phyloP scores from a whole-genome alignment of 1,284 basidiomycete genomes.

The Fereydounia khargensis region DNA sequence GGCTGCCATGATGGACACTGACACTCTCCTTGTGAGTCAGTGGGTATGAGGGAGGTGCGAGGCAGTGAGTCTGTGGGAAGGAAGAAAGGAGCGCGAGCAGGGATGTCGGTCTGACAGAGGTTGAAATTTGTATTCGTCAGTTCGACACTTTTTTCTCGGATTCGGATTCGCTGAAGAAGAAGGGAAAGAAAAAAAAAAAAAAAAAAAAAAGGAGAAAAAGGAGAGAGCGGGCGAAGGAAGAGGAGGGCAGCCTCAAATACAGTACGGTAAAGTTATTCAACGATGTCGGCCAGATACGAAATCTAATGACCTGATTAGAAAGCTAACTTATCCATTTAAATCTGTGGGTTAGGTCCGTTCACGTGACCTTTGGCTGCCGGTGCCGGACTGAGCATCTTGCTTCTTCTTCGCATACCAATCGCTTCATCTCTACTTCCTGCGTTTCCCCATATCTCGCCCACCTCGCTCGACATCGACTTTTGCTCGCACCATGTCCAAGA shows the following conservation, averaged over 20 bases:
- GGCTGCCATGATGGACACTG: slow-evolving; percentile 28
- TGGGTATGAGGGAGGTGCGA: neutral
- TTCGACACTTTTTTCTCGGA: too few relatives aligned
- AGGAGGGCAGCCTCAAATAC: too few relatives aligned
- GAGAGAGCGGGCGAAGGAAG: too few relatives aligned
- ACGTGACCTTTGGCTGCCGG: neutral
- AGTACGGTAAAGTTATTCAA: too few relatives aligned
- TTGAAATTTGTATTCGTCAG: too few relatives aligned
- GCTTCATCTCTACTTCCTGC: too few relatives aligned
- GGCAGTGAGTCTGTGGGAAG: neutral
- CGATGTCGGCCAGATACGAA: too few relatives aligned
- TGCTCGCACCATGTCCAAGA: slow-evolving; percentile 48
- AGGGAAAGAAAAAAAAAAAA: slow-evolving; percentile 1
- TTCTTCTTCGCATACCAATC: too few relatives aligned
- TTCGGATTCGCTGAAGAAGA: too few relatives aligned
- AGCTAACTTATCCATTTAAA: slow-evolving; percentile 3
- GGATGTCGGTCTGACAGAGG: too few relatives aligned
- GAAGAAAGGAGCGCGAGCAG: neutral
- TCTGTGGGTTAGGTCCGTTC: slow-evolving; percentile 1
- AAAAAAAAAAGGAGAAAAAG: slow-evolving; percentile 6
- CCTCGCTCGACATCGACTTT: neutral
- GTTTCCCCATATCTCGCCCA: too few relatives aligned
- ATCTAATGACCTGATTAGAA: too few relatives aligned
- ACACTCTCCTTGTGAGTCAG: neutral
- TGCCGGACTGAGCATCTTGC: neutral